Base-by-base conservation (phyloP, 352 stramenopile species). In the Thalassiosira mediterranea region DNA sequence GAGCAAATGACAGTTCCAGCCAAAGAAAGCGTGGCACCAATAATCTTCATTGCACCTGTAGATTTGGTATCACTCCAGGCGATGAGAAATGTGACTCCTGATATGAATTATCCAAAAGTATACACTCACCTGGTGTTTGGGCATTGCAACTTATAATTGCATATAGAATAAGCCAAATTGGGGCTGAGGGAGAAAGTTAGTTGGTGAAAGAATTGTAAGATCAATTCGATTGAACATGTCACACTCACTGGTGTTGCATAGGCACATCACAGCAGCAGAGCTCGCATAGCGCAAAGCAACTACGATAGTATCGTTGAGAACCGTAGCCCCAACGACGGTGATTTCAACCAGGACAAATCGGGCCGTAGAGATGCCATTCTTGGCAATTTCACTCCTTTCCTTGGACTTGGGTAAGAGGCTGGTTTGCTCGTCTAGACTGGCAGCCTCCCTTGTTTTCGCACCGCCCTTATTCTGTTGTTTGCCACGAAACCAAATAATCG, bases 241-340 rank as follows among this genome's bases (percentile, higher is more conserved):
- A 17, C 21, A 51, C 56, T 65, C 56, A 65, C 56, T 69, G 11
- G 59, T 69, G 23, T 69, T 69, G 29, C 59, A 69, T 8, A 69
- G 59, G 23, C 59, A 69, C 59, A 69, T 69, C 15, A 69, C 59
- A 46, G 59, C 59, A 11, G 59, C 59, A 59, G 59, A 69, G 46
- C 59, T 69, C 28, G 59, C 59, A 42, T 69, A 69, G 28, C 56
- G 25, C 25, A 69, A 29, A 25, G 59, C 59, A 44, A 69, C 28
- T 15, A 69, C 26, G n/a, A 69, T 69, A 13, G 42, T 23, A 60
- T 69, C 59, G 19, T 69, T 69, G 7, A 60, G 56, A 19, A 69
- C 5, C n/a, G 59, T 59, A 34, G 59, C 38, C 29, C 59, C 42
- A 19, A 69, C 11, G n/a, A 69, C 46, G 23, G 59, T 31, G 17